Evolutionary conservation across 1,139 yeast genomes (phyloP).

Genomic region (Yamadazyma spencermartinsiae): DNA sequence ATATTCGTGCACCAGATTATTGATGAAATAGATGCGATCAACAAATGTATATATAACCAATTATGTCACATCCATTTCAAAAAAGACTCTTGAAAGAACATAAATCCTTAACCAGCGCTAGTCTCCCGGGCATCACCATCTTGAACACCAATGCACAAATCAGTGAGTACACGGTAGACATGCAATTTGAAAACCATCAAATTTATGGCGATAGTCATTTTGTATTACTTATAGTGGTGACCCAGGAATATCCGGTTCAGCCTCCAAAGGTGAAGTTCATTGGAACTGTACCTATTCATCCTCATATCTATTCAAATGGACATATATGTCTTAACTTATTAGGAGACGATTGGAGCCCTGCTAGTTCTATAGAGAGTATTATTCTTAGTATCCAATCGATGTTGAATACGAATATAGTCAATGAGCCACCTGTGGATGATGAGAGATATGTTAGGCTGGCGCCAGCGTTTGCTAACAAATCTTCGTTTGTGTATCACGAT

Average conservation of each 20-base stretch:
- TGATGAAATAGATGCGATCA: too few species aligned
- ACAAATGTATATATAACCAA: too few species aligned
- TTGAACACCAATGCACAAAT: conserved; percentile 24
- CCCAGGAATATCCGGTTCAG: conserved; percentile 58
- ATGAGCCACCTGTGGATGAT: conserved; percentile 59
- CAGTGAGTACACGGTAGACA: conserved; percentile 24
- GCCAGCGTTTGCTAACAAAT: conserved; percentile 55
- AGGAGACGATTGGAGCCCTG: conserved; percentile 75
- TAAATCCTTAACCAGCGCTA: conserved; percentile 21
- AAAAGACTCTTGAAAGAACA: conserved; percentile 47
- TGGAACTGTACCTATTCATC: conserved; percentile 60
- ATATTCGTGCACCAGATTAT: too few species aligned
- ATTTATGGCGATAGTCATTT: conserved; percentile 38
- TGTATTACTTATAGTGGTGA: conserved; percentile 37
- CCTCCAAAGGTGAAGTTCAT: conserved; percentile 67
- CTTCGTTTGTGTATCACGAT: conserved; percentile 57
- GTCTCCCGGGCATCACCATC: conserved; percentile 31
- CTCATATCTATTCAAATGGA: conserved; percentile 73
- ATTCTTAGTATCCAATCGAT: conserved; percentile 65
- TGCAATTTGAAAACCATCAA: conserved; percentile 22
- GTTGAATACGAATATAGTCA: conserved; percentile 49
- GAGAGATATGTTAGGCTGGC: conserved; percentile 48
- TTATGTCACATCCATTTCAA: conserved; percentile 30
- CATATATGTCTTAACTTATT: conserved; percentile 67
- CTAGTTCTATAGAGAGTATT: conserved; percentile 56